Evolutionary conservation across 257 asterid species (phyloP).

Genomic region (Fraxinus pennsylvanica): DNA sequence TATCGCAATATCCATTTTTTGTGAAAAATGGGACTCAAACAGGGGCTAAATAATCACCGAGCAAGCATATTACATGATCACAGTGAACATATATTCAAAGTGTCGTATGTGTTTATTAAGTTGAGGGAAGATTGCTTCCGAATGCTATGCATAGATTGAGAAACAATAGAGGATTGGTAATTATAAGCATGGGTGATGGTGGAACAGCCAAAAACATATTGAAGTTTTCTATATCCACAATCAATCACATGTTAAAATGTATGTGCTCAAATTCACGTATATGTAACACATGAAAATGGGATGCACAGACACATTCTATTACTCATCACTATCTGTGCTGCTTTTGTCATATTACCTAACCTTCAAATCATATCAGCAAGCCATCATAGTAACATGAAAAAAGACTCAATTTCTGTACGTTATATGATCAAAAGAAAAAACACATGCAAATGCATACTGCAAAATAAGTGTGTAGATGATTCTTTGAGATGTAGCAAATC

Average conservation of each 20-base stretch:
- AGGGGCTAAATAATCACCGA: slow-evolving; percentile 1
- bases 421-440: background rate
- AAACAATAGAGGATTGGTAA: background rate
- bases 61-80: background rate
- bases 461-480: background rate
- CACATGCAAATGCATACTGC: background rate
- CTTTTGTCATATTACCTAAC: background rate
- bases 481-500: background rate
- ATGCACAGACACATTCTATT: background rate
- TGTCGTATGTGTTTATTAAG: background rate
- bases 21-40: too few species aligned
- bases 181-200: background rate
- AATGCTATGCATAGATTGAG: background rate
- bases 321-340: background rate
- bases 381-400: background rate
- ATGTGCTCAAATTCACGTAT: background rate
- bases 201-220: background rate
- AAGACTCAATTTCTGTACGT: background rate
- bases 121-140: background rate
- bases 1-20: too few species aligned
- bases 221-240: background rate
- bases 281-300: background rate
- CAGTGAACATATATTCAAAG: background rate
- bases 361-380: background rate
- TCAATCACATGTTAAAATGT: background rate